Evolutionary conservation across 441 rosid species (phyloP), one percentile per base, ranked within the genome.

Genomic region (Daphne laureola): DNA sequence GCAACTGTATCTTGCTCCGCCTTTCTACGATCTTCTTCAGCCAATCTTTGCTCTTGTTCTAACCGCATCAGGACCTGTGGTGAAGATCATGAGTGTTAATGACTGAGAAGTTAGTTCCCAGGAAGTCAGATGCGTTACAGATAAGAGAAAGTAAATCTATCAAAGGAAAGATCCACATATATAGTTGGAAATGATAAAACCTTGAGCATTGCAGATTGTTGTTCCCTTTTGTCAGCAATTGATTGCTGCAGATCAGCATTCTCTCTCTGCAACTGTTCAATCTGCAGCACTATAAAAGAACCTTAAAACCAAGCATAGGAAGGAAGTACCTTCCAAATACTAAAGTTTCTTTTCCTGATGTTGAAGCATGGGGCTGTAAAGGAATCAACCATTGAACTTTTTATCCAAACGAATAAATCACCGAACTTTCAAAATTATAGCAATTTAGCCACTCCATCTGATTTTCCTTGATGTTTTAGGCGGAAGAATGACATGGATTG

Each of bases 1-100:
- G 78, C 71, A 31, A 70, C 73, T 68, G 78, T 79, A 48, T 80
- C 85, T 45, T 80, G 77, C 66, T 83, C 90, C 54, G 87, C 78
- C 48, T 53, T 67, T 63, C 69, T 50, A 2, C 83, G 77, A 53
- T 80, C 90, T 43, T 83, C 90, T 78, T 81, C 87, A 16, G 85
- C 75, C 54, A 83, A 51, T 68, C 56, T 77, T 55, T 81, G 87
- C 54, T 83, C 90, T 68, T 81, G 83, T 57, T 81, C 82, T 52
- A 83, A 72, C 73, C 63, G 76, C 76, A 83, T 66, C 62, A 83
- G 64, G 55, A 80, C 77, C 90, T 83, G 51, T 43, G 47, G 38
- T 9, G 35, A 49, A 18, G 38, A 31, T 7, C 11, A 7, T 31
- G 38, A 9, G 11, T 7, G 4, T 31, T 31, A 5, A 5, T 5